Conservation (phyloP, 345 rosid species). For the Gynandropsis gynandra region DNA sequence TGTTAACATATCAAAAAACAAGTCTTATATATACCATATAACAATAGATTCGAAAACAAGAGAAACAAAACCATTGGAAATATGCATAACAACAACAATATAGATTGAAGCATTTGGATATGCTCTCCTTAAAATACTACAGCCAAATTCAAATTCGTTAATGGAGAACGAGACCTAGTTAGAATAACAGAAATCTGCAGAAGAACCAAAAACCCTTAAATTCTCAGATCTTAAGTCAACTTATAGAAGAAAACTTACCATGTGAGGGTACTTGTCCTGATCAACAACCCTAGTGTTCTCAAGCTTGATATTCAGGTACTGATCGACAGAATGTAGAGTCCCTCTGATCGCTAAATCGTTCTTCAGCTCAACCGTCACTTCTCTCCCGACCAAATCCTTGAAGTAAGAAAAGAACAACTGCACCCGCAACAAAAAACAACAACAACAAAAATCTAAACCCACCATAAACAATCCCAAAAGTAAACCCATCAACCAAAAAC, state of each 20-base stretch:
- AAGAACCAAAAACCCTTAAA: constrained; percentile 2
- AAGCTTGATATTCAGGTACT: constrained; percentile 96
- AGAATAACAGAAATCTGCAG: not conserved
- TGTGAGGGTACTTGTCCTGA: constrained; percentile 98
- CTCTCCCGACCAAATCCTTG: constrained; percentile 98
- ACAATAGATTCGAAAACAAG: too few relatives aligned
- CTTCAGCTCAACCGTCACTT: constrained; percentile 98
- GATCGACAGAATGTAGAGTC: constrained; percentile 98
- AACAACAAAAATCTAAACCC: not conserved
- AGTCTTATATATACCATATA: too few relatives aligned
- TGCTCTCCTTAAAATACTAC: not conserved
- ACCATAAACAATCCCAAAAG: constrained; percentile 10
- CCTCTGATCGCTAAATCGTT: constrained; percentile 98
- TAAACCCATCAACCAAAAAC: constrained; percentile 5
- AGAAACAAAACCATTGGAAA: not conserved
- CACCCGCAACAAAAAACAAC: too few relatives aligned
- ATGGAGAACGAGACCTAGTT: not conserved
- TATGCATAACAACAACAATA: not conserved
- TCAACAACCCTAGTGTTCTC: constrained; percentile 99
- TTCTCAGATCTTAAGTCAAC: not conserved
- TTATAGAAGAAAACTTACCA: constrained; percentile 38
- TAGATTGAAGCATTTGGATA: not conserved
- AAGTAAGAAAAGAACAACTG: constrained; percentile 99
- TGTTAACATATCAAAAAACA: too few relatives aligned
- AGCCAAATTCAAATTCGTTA: not conserved